Evolutionary conservation across 495 filamentous ascomycete genomes (phyloP).

Genomic region (Penicillium paradoxum): DNA sequence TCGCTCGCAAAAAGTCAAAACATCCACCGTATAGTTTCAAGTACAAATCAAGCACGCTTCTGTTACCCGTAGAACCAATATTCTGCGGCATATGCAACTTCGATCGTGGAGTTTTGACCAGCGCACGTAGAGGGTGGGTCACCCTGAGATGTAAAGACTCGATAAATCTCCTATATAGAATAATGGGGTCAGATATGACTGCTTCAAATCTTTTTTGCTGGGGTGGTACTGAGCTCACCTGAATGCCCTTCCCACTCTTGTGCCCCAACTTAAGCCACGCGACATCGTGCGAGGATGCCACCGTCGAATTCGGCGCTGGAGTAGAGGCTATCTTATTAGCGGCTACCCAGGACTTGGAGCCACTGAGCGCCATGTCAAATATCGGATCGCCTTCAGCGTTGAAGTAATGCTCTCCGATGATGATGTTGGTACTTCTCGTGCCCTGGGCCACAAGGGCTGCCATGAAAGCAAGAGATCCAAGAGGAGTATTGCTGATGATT

Average conservation of each 20-base stretch:
- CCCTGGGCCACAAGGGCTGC: slow-evolving; percentile 19
- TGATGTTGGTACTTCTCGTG: slow-evolving; percentile 28
- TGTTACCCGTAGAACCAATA: slow-evolving; percentile 63
- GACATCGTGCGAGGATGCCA: slow-evolving; percentile 46
- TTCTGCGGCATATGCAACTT: slow-evolving; percentile 61
- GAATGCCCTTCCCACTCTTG: slow-evolving; percentile 41
- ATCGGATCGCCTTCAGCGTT: slow-evolving; percentile 44
- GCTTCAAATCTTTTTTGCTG: background rate
- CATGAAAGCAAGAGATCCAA: slow-evolving; percentile 32
- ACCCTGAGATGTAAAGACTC: slow-evolving; percentile 65
- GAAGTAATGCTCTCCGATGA: slow-evolving; percentile 66
- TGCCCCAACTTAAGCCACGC: slow-evolving; percentile 56
- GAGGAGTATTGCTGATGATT: slow-evolving; percentile 33
- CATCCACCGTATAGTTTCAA: background rate
- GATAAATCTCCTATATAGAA: slow-evolving; percentile 51
- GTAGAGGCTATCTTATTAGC: slow-evolving; percentile 43
- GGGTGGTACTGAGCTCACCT: slow-evolving; percentile 23
- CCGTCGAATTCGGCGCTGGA: slow-evolving; percentile 46
- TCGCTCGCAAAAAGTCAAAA: background rate
- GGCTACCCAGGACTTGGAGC: slow-evolving; percentile 29
- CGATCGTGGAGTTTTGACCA: slow-evolving; percentile 30
- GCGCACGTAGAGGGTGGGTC: slow-evolving; percentile 43
- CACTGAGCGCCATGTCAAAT: slow-evolving; percentile 52
- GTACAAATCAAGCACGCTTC: background rate
- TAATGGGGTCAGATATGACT: slow-evolving; percentile 13